Percentiles rank a stretch among this genome's conserved stretches.
Evolutionary conservation across 129 eudicot genomes (phyloP).

Genomic region (Smallanthus sonchifolius): DNA sequence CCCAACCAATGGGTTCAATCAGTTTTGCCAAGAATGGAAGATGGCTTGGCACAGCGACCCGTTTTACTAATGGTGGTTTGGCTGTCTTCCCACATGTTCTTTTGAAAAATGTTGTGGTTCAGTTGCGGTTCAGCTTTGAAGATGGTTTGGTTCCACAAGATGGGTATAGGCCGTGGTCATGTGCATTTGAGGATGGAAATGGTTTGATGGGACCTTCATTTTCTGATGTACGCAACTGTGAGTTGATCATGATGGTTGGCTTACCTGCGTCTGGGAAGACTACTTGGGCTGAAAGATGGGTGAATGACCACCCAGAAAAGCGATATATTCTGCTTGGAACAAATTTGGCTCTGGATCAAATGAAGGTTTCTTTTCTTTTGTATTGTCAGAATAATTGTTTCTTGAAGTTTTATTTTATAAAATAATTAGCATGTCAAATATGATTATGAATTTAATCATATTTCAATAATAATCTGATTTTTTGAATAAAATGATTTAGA

Average conservation of each 20-base stretch:
- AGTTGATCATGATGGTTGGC: constrained; percentile 74
- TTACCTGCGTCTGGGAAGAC: constrained; percentile 74
- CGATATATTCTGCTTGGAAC: constrained; percentile 73
- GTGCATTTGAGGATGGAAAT: constrained; percentile 46
- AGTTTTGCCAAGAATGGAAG: constrained; percentile 67
- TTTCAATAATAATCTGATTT: not conserved
- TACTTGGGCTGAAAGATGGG: constrained; percentile 83
- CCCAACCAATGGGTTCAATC: constrained; percentile 42
- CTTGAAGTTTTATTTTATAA: not conserved
- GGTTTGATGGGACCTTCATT: constrained; percentile 55
- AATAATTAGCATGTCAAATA: not conserved
- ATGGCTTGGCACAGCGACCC: constrained; percentile 52
- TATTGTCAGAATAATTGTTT: not conserved
- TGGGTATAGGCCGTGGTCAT: constrained; percentile 69
- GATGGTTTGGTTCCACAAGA: constrained; percentile 55
- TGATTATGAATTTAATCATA: not conserved
- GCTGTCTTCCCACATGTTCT: constrained; percentile 65
- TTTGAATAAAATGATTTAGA: not conserved
- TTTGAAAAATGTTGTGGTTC: constrained; percentile 59
- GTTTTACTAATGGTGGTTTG: constrained; percentile 44
- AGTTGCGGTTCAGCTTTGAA: constrained; percentile 59
- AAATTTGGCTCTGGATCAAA: constrained; percentile 57
- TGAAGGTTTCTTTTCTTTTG: constrained; percentile 46
- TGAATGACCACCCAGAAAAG: constrained; percentile 61
- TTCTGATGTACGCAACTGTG: constrained; percentile 38